A percentile compares a stretch with the other conserved stretches of the same genome.
Evolutionary conservation across 179 eudicot genomes (phyloP).

Genomic region (Kewa caespitosa): DNA sequence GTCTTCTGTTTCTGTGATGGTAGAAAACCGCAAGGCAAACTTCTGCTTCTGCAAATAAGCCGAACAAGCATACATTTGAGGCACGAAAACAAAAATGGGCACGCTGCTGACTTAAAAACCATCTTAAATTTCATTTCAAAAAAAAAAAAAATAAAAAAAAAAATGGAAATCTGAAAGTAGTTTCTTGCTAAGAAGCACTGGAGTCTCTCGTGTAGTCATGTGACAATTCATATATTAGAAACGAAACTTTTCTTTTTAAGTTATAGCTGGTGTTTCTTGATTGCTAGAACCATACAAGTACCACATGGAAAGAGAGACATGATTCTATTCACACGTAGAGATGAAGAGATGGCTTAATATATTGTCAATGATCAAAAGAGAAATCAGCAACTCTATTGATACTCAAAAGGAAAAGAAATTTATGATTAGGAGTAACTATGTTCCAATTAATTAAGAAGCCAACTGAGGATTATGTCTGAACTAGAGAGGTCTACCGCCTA

Average conservation of each 20-base stretch:
- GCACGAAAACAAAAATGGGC: not conserved
- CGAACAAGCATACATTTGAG: slow-evolving; percentile 1
- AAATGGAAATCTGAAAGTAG: too few relatives aligned
- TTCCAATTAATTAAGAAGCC: not conserved
- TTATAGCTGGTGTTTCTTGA: too few relatives aligned
- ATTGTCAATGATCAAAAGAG: not conserved
- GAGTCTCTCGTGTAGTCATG: too few relatives aligned
- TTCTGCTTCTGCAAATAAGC: slow-evolving; percentile 70
- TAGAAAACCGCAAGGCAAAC: slow-evolving; percentile 67
- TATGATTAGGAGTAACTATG: not conserved
- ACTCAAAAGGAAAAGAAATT: not conserved
- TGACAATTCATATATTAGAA: too few relatives aligned
- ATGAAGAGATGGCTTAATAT: not conserved
- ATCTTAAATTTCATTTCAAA: too few relatives aligned
- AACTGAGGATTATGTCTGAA: not conserved
- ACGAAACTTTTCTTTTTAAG: too few relatives aligned
- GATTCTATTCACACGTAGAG: not conserved
- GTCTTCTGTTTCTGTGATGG: slow-evolving; percentile 37
- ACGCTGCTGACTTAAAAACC: too few relatives aligned
- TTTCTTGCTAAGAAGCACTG: too few relatives aligned
- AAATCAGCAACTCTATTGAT: not conserved
- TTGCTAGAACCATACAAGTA: too few relatives aligned
- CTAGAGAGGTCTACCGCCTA: slow-evolving; percentile 30
- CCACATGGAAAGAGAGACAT: too few relatives aligned
- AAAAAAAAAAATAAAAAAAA: too few relatives aligned